Percentiles rank a stretch among this genome's conserved stretches.
Evolutionary conservation across 2,329 filamentous ascomycete species (phyloP).

Genomic region (Hymenoscyphus occultus): DNA sequence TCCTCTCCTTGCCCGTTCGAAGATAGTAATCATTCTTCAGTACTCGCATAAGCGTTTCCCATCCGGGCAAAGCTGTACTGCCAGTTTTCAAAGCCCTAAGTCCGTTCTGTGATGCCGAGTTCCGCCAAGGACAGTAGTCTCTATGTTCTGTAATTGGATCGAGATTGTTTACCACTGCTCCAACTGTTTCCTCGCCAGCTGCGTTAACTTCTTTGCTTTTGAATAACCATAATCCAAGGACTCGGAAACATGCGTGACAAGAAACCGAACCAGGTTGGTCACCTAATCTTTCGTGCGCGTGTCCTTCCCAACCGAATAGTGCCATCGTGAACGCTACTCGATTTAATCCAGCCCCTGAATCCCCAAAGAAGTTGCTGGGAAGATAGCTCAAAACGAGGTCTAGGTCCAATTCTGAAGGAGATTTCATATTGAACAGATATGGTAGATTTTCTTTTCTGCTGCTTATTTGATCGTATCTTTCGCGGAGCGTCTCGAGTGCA

Average conservation of each 20-base stretch:
- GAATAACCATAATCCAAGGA: conserved; percentile 93
- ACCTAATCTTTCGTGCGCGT: conserved; percentile 32
- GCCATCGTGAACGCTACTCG: conserved; percentile 65
- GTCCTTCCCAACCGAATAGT: conserved; percentile 71
- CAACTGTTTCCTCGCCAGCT: conserved; percentile 49
- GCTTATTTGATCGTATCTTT: conserved; percentile 64
- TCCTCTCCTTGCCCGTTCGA: conserved; percentile 23
- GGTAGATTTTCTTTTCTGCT: conserved; percentile 54
- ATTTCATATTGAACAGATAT: conserved; percentile 58
- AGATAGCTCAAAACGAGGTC: conserved; percentile 50
- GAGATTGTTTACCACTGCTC: conserved; percentile 61
- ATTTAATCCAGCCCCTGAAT: conserved; percentile 43
- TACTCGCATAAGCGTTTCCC: conserved; percentile 53
- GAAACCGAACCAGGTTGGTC: conserved; percentile 43
- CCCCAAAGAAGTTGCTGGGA: conserved; percentile 52
- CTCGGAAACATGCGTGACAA: conserved; percentile 83
- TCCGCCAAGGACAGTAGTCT: conserved; percentile 82
- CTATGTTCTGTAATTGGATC: conserved; percentile 72
- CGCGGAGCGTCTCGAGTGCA: conserved; percentile 56
- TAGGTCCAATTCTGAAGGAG: conserved; percentile 50
- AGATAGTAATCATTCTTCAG: conserved; percentile 53
- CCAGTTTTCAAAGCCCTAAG: conserved; percentile 34
- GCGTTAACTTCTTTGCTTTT: conserved; percentile 66
- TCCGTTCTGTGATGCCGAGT: conserved; percentile 56
- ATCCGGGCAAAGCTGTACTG: conserved; percentile 44